Conservation (phyloP, 768 basidiomycete genomes). For the Pleurotus djamor region DNA sequence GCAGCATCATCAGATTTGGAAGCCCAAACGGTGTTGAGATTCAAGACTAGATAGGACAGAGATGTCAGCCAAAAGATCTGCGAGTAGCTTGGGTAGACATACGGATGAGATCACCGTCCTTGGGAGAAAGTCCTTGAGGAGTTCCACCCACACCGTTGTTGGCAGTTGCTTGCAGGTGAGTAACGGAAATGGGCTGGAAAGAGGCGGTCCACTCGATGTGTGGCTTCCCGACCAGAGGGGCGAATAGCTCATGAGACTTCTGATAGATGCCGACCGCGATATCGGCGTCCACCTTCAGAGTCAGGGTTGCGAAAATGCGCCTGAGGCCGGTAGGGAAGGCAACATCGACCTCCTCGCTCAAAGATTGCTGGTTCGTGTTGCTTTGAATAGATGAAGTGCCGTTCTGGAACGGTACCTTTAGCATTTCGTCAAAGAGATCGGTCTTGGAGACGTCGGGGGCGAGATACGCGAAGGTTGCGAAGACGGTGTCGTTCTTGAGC, state of each 20-base stretch:
- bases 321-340: neutral
- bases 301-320: slow-evolving; percentile 6
- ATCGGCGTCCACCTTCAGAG: slow-evolving; percentile 1
- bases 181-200: slow-evolving; percentile 4
- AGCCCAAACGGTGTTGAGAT: slow-evolving; percentile 8
- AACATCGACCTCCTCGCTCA: neutral
- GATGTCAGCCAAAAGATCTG: neutral
- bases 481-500: too few relatives aligned
- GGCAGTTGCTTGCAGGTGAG: neutral
- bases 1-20: slow-evolving; percentile 8
- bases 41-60: neutral
- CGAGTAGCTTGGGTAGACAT: neutral
- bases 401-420: too few relatives aligned
- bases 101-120: slow-evolving; percentile 10
- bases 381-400: neutral
- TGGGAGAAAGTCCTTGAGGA: slow-evolving; percentile 2
- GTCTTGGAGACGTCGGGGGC: too few relatives aligned
- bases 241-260: slow-evolving; percentile 4
- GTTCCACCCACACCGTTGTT: slow-evolving; percentile 5
- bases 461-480: too few relatives aligned
- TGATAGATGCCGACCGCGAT: slow-evolving; percentile 2
- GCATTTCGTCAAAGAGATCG: too few relatives aligned
- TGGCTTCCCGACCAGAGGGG: neutral
- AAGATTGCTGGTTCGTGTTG: slow-evolving; percentile 2
- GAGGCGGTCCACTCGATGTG: slow-evolving; percentile 1